Evolutionary conservation across 164 flowering plant species (phyloP).

Genomic region (Berberis vulgaris): DNA sequence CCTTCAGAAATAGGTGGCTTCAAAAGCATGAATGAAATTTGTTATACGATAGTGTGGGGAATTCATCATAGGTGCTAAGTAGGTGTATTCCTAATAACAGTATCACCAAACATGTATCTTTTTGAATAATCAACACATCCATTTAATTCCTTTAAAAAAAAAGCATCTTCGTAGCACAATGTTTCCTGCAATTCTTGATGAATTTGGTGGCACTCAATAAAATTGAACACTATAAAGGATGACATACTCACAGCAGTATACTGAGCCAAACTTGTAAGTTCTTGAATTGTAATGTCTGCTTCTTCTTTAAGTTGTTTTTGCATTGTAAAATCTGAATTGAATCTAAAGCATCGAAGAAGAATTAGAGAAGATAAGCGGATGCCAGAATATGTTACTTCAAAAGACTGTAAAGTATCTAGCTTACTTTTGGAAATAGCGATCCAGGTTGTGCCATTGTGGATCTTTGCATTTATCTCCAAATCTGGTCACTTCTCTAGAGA

Average conservation of each 20-base stretch:
- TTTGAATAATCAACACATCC: no score
- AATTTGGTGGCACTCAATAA: not conserved
- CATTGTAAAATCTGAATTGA: slow-evolving; percentile 43
- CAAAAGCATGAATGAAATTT: no score
- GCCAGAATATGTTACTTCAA: not conserved
- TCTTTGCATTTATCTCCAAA: slow-evolving; percentile 3
- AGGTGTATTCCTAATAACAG: no score
- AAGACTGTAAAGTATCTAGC: slow-evolving; percentile 4
- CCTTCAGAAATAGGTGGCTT: no score
- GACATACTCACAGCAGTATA: slow-evolving; percentile 67
- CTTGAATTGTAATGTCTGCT: slow-evolving; percentile 52
- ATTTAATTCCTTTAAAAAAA: no score
- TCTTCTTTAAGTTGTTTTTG: slow-evolving; percentile 58
- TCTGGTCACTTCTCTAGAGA: not conserved
- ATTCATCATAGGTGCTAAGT: no score
- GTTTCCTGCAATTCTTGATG: not conserved
- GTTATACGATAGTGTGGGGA: no score
- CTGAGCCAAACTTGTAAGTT: slow-evolving; percentile 59
- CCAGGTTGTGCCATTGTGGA: slow-evolving; percentile 3
- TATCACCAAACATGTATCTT: no score
- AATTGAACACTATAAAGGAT: not conserved
- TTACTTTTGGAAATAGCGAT: slow-evolving; percentile 71
- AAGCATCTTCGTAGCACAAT: no score
- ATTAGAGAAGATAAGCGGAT: slow-evolving; percentile 4
- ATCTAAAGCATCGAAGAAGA: slow-evolving; percentile 28